Conservation (phyloP, 495 filamentous ascomycete genomes). For the Daldinia caldariorum region DNA sequence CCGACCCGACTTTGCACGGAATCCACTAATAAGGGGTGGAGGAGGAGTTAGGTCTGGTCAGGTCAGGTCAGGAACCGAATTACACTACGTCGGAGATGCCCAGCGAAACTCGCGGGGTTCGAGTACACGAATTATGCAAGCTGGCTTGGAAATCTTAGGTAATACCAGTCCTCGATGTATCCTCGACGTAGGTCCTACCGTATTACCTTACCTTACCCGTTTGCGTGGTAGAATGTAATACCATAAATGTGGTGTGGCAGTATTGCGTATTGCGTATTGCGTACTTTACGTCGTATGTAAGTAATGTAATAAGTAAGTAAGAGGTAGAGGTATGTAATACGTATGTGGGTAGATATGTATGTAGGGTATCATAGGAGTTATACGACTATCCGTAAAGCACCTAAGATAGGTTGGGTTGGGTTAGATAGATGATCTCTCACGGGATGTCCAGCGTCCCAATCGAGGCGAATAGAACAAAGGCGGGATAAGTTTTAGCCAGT, state of each 20-base stretch:
- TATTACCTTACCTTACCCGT: neutral
- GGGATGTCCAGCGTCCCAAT: constrained; percentile 39
- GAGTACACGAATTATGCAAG: constrained; percentile 19
- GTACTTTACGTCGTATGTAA: neutral
- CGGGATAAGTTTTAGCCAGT: neutral
- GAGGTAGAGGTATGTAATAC: neutral
- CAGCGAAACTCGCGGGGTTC: constrained; percentile 17
- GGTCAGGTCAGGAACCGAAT: constrained; percentile 30
- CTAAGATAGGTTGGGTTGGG: constrained; percentile 3
- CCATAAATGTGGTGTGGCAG: neutral
- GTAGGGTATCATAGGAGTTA: neutral
- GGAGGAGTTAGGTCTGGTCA: too few relatives aligned
- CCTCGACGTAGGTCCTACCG: constrained; percentile 11
- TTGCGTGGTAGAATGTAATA: neutral
- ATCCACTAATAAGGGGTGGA: constrained; percentile 11
- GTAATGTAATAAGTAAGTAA: constrained; percentile 1
- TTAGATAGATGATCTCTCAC: constrained; percentile 19
- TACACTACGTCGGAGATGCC: constrained; percentile 40
- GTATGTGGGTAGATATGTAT: too few relatives aligned
- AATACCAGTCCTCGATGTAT: constrained; percentile 26
- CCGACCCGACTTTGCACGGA: constrained; percentile 25
- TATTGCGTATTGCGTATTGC: constrained; percentile 1
- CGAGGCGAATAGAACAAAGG: constrained; percentile 34
- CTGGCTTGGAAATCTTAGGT: constrained; percentile 34
- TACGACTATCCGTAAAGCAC: constrained; percentile 31